These are phyloP conservation scores for Annulohypoxylon moriforme DNA, from an alignment of 495 filamentous ascomycete genomes.

Conservation along the genomic window DNA sequence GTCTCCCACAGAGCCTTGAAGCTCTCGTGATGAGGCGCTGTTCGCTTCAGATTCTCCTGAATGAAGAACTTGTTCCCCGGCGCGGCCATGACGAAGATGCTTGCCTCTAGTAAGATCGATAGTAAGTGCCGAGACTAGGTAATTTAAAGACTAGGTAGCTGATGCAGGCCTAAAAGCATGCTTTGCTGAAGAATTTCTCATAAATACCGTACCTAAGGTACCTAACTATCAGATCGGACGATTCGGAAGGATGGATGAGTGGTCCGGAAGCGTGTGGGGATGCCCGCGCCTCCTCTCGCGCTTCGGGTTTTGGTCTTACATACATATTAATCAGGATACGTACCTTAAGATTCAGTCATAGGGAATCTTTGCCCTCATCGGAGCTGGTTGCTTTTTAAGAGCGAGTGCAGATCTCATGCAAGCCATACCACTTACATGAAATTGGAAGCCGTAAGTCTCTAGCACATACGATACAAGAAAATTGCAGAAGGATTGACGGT, in stretches of 20 bases:
- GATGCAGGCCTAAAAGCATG: background rate
- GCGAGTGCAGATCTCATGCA: conserved; percentile 1
- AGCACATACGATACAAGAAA: background rate
- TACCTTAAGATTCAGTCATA: too few species aligned
- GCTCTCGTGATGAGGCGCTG: conserved; percentile 67
- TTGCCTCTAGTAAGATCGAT: background rate
- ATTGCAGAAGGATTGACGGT: background rate
- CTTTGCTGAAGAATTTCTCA: background rate
- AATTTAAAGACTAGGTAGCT: background rate
- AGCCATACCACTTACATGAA: background rate
- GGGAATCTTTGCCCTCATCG: background rate
- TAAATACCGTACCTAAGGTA: background rate
- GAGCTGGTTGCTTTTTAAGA: background rate
- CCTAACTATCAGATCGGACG: background rate
- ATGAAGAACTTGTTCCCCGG: conserved; percentile 45
- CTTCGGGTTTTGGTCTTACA: conserved; percentile 9
- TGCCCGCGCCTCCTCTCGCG: conserved; percentile 29
- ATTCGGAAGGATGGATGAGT: conserved; percentile 3
- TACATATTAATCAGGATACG: background rate
- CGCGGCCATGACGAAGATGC: conserved; percentile 35
- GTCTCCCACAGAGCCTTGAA: conserved; percentile 78
- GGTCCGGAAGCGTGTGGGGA: conserved; percentile 26
- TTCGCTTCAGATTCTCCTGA: conserved; percentile 36
- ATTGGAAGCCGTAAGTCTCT: background rate
- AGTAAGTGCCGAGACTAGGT: background rate